These are phyloP conservation scores for Backusella australiensis DNA, from an alignment of 192 early-diverging fungal species.

Conservation along the genomic window DNA sequence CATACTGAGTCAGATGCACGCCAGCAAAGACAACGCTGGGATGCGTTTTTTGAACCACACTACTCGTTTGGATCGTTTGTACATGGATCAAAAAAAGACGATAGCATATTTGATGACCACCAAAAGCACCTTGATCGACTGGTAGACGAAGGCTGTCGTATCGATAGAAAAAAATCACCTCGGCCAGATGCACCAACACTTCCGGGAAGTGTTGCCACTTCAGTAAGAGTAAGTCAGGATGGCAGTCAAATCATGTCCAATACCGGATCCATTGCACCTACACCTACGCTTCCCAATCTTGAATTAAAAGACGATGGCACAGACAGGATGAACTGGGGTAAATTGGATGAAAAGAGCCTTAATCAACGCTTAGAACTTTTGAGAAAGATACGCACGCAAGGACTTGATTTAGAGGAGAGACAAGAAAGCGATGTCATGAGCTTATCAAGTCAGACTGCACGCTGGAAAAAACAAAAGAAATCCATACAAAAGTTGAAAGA, in stretches of 20 bases:
- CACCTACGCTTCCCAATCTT: conserved; percentile 14
- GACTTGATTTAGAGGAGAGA: neutral
- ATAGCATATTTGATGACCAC: neutral
- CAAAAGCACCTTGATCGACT: neutral
- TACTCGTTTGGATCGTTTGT: conserved; percentile 13
- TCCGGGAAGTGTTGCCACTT: neutral
- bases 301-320: neutral
- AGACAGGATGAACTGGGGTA: neutral
- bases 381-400: conserved; percentile 8
- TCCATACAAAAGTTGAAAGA: conserved; percentile 4
- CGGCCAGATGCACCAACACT: neutral
- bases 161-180: neutral
- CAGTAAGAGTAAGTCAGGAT: neutral
- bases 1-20: neutral
- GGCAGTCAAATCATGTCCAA: neutral
- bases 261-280: neutral
- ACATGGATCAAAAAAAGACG: neutral
- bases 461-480: conserved; percentile 9
- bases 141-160: conserved; percentile 1
- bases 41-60: conserved; percentile 9
- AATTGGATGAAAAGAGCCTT: neutral
- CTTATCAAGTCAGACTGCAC: neutral
- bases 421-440: neutral
- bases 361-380: conserved; percentile 1
- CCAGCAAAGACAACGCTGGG: conserved; percentile 5